Conservation (phyloP, 2,329 filamentous ascomycete genomes). For the Stemphylium beticola region DNA sequence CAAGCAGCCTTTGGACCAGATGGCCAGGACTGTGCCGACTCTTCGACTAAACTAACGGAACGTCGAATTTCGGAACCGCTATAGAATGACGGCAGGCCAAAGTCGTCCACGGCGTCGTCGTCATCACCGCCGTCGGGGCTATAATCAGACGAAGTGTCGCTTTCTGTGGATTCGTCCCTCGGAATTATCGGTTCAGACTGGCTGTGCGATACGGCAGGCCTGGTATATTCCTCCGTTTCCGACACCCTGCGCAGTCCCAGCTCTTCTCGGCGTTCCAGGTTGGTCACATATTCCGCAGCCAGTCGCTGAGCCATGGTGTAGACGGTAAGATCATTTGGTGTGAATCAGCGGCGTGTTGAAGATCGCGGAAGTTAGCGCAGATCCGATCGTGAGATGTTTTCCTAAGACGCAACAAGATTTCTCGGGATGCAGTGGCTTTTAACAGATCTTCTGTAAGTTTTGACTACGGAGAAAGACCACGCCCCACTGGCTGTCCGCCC, state of each 20-base stretch:
- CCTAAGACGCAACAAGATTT: no score
- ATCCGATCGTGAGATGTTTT: no score
- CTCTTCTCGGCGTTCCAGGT: background rate
- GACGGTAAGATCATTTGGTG: background rate
- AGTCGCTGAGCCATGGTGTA: background rate
- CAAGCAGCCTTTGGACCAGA: conserved; percentile 3
- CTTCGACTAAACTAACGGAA: background rate
- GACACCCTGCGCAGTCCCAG: background rate
- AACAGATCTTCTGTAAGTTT: background rate
- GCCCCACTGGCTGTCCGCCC: background rate
- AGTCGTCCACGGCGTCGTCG: background rate
- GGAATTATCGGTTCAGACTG: background rate
- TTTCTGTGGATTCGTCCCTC: background rate
- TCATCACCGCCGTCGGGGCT: background rate
- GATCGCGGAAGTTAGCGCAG: no score
- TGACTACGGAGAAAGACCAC: background rate
- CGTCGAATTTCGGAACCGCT: background rate
- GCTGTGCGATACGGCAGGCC: background rate
- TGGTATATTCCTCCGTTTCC: background rate
- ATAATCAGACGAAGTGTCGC: background rate
- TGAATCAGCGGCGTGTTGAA: background rate
- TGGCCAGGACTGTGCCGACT: background rate
- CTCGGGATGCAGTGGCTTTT: no score
- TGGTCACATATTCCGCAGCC: background rate
- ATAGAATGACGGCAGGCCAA: no score